Evolutionary conservation across 768 basidiomycete species (phyloP).

Genomic region (Austroboletus eburneus): DNA sequence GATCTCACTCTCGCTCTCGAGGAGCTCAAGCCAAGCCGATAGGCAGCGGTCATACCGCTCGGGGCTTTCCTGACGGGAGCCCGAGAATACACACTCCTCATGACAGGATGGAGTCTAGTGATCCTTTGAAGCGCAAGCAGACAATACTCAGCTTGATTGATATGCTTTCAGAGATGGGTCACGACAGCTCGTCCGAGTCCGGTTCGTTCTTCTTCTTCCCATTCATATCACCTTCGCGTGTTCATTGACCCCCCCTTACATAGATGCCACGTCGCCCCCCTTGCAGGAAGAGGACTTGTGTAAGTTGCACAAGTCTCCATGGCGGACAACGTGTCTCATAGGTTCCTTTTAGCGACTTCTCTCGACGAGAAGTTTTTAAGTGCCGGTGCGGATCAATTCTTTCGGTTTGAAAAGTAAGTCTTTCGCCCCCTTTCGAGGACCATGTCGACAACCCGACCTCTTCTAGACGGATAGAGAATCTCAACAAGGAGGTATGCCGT

Average conservation of each 20-base stretch:
- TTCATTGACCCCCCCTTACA: constrained; percentile 39
- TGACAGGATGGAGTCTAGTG: constrained; percentile 25
- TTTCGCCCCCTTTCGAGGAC: background rate
- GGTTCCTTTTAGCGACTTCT: constrained; percentile 31
- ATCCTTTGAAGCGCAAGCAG: constrained; percentile 38
- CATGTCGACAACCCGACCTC: constrained; percentile 5
- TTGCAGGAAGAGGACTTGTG: constrained; percentile 49
- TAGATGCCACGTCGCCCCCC: constrained; percentile 32
- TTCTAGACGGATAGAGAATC: constrained; percentile 40
- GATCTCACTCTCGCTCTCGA: constrained; percentile 24
- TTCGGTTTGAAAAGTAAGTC: constrained; percentile 48
- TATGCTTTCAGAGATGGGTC: constrained; percentile 41
- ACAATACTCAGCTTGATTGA: constrained; percentile 46
- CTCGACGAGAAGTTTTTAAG: constrained; percentile 47
- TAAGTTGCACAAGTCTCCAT: constrained; percentile 26
- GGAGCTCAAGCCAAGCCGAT: constrained; percentile 23
- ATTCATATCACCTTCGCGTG: constrained; percentile 1
- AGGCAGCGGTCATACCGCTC: constrained; percentile 20
- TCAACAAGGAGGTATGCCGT: constrained; percentile 43
- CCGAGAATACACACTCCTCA: constrained; percentile 26
- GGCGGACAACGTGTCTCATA: constrained; percentile 6
- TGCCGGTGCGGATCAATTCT: constrained; percentile 47
- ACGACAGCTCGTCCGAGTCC: constrained; percentile 33
- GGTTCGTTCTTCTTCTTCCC: constrained; percentile 43
- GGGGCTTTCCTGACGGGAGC: constrained; percentile 26